phyloP scores from a whole-genome alignment of 805 yeast species.

The Ogataea pini region DNA sequence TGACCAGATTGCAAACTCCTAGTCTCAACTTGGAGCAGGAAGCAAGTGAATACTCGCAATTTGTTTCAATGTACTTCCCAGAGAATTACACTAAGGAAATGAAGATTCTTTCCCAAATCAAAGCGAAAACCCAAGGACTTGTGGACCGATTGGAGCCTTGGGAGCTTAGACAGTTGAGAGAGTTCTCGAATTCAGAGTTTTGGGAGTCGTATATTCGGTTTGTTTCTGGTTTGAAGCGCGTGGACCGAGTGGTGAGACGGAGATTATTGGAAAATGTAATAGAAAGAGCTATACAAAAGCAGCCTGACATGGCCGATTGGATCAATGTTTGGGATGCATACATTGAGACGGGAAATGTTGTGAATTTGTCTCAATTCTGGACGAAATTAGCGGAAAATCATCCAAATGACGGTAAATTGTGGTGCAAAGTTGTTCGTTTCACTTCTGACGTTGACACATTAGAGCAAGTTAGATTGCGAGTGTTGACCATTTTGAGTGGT shows the following conservation, averaged over 20 bases:
- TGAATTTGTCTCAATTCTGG: conserved; percentile 4
- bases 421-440: conserved; percentile 5
- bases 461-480: conserved; percentile 3
- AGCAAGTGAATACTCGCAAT: conserved; percentile 40
- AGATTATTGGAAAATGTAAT: conserved; percentile 29
- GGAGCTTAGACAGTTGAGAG: conserved; percentile 31
- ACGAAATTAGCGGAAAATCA: background rate
- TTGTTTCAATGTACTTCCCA: conserved; percentile 36
- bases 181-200: conserved; percentile 18
- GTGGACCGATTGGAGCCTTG: conserved; percentile 36
- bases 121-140: conserved; percentile 34
- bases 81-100: conserved; percentile 39
- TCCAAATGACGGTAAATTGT: conserved; percentile 5
- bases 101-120: conserved; percentile 37
- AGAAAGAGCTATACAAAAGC: conserved; percentile 32
- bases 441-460: background rate
- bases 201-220: conserved; percentile 22
- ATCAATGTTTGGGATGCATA: conserved; percentile 36
- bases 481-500: background rate
- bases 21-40: conserved; percentile 44
- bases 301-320: conserved; percentile 15
- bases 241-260: conserved; percentile 10
- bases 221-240: conserved; percentile 10
- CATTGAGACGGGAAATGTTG: conserved; percentile 16
- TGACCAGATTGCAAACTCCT: conserved; percentile 40